Evolutionary conservation across 2,329 filamentous ascomycete species (phyloP).

Genomic region (Cercospora zeina): DNA sequence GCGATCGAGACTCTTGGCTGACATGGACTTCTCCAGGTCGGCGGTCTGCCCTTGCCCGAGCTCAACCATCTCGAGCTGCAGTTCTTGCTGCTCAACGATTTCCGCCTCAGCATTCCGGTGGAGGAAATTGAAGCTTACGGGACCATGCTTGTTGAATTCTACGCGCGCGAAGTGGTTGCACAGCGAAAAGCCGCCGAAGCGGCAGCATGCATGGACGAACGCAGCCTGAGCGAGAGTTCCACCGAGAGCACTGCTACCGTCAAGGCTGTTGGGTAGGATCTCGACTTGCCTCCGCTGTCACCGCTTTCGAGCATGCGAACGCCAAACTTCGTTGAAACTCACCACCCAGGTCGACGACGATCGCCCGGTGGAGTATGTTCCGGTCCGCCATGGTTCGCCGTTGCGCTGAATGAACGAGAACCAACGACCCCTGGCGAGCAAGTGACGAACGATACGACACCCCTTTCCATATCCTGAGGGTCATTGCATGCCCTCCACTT

Average conservation of each 20-base stretch:
- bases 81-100: constrained; percentile 93
- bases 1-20: constrained; percentile 14
- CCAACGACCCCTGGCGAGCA: neutral
- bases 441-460: constrained; percentile 13
- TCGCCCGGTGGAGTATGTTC: neutral
- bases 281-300: neutral
- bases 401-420: too few species aligned
- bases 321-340: too few species aligned
- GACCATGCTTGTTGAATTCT: constrained; percentile 98
- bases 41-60: constrained; percentile 85
- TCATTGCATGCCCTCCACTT: neutral
- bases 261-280: constrained; percentile 27
- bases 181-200: constrained; percentile 53
- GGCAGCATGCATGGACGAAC: constrained; percentile 28
- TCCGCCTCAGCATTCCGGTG: constrained; percentile 85
- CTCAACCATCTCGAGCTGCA: constrained; percentile 95
- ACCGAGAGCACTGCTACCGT: constrained; percentile 38
- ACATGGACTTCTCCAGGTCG: constrained; percentile 63
- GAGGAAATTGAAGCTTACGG: constrained; percentile 97
- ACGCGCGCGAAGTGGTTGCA: constrained; percentile 81
- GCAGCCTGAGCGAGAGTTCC: constrained; percentile 39
- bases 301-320: neutral
- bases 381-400: neutral
- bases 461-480: neutral
- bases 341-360: neutral